phyloP scores from a whole-genome alignment of 306 rosid genomes.

The Dryas alaskensis region DNA sequence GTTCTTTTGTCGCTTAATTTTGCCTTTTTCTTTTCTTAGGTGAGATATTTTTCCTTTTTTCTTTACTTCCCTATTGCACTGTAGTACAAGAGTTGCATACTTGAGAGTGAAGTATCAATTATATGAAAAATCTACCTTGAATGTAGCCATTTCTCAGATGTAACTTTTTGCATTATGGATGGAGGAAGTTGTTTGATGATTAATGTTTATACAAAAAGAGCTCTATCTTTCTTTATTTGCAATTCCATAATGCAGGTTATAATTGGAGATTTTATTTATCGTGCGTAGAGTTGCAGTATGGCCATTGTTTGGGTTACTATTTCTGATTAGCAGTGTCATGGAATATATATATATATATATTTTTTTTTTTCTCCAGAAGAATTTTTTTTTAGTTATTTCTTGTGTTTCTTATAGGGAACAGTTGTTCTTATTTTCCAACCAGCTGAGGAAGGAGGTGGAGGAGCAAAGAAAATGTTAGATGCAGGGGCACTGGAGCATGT shows the following conservation, averaged over 20 bases:
- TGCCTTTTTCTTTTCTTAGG: neutral
- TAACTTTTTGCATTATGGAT: neutral
- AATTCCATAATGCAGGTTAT: neutral
- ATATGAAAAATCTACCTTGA: neutral
- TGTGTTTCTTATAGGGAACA: constrained; percentile 57
- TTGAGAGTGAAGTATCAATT: neutral
- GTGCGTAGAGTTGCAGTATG: neutral
- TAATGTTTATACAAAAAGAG: neutral
- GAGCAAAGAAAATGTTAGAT: constrained; percentile 71
- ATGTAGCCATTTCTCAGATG: neutral
- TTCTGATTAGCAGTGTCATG: neutral
- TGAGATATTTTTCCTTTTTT: neutral
- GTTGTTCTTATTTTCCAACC: constrained; percentile 90
- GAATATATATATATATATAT: too few relatives aligned
- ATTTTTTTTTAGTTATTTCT: neutral
- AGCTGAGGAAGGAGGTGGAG: constrained; percentile 91
- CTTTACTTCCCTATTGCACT: neutral
- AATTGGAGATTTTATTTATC: neutral
- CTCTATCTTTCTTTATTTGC: neutral
- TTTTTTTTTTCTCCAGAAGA: neutral
- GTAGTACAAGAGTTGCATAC: neutral
- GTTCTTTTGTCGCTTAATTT: too few relatives aligned
- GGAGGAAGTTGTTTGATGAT: neutral
- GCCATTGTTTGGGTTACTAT: neutral
- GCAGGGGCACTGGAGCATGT: constrained; percentile 57